Evolutionary conservation across 768 basidiomycete genomes (phyloP).

Genomic region (Erythrobasidium yunnanense): DNA sequence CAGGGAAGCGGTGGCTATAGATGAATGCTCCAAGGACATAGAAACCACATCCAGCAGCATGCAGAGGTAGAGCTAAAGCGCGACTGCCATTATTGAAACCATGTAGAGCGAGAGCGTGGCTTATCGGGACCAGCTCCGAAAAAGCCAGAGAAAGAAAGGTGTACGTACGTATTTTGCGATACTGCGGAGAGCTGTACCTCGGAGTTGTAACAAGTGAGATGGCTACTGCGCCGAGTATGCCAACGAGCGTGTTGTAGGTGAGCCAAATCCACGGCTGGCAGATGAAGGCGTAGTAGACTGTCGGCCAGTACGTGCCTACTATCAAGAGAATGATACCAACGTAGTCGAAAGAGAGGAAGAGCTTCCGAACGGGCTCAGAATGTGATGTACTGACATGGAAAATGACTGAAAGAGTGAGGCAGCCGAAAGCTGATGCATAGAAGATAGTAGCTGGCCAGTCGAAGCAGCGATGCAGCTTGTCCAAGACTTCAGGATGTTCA

Average conservation of each 20-base stretch:
- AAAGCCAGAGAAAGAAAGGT: not conserved
- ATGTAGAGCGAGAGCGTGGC: not conserved
- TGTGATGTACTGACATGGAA: constrained; percentile 12
- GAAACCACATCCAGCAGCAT: not conserved
- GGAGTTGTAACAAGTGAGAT: not conserved
- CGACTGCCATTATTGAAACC: not conserved
- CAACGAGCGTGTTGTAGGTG: not conserved
- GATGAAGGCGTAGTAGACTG: constrained; percentile 12
- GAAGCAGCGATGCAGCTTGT: not conserved
- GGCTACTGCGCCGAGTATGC: not conserved
- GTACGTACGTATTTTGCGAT: not conserved
- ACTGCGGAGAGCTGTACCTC: not conserved
- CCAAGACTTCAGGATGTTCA: not conserved
- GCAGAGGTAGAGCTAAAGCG: not conserved
- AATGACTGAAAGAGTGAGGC: not conserved
- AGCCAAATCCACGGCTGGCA: not conserved
- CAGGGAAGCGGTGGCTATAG: not conserved
- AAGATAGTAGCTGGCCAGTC: not conserved
- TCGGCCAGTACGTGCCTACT: constrained; percentile 21
- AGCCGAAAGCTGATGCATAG: not conserved
- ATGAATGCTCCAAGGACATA: not conserved
- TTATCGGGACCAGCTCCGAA: not conserved
- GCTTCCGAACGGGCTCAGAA: constrained; percentile 48
- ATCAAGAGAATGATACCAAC: constrained; percentile 56
- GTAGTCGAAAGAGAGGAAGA: constrained; percentile 62